Percentiles rank a stretch among this genome's conserved stretches.
phyloP scores from a whole-genome alignment of 306 rosid species.

The Cucurbita ficifolia region DNA sequence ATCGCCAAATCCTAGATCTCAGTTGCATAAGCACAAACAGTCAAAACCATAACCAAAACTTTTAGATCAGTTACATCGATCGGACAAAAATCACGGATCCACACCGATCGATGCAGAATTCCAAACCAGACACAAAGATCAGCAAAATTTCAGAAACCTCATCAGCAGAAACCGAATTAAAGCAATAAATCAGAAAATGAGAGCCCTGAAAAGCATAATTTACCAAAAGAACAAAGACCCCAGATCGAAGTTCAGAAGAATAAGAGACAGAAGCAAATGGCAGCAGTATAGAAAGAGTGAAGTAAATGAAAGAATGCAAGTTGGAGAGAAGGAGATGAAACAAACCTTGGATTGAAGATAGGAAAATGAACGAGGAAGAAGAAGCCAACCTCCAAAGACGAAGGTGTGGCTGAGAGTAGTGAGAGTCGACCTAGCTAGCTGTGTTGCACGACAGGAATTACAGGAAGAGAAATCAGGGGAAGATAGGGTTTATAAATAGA shows the following conservation, averaged over 20 bases:
- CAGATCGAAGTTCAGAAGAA: not conserved
- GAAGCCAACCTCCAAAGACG: slow-evolving; percentile 10
- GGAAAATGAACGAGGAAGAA: not conserved
- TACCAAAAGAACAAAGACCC: not conserved
- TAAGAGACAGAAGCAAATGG: not conserved
- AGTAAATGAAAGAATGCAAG: not conserved
- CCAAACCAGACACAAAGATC: not conserved
- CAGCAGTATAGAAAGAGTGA: not conserved
- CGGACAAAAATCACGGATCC: not conserved
- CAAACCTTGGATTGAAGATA: not conserved
- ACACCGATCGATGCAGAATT: not conserved
- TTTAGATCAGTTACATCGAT: not conserved
- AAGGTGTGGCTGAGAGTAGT: not conserved
- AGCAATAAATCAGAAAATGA: not conserved
- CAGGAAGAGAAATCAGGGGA: not conserved
- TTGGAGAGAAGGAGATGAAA: not conserved
- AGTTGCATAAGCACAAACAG: not conserved
- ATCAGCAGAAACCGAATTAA: not conserved
- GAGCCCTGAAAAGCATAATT: not conserved
- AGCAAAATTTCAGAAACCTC: not conserved
- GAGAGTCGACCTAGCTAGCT: not conserved
- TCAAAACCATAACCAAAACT: not conserved
- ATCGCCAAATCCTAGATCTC: not conserved
- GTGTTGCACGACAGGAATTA: not conserved
- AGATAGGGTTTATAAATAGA: not conserved